Evolutionary conservation across 2,329 filamentous ascomycete species (phyloP).

Genomic region (Coniella lustricola): DNA sequence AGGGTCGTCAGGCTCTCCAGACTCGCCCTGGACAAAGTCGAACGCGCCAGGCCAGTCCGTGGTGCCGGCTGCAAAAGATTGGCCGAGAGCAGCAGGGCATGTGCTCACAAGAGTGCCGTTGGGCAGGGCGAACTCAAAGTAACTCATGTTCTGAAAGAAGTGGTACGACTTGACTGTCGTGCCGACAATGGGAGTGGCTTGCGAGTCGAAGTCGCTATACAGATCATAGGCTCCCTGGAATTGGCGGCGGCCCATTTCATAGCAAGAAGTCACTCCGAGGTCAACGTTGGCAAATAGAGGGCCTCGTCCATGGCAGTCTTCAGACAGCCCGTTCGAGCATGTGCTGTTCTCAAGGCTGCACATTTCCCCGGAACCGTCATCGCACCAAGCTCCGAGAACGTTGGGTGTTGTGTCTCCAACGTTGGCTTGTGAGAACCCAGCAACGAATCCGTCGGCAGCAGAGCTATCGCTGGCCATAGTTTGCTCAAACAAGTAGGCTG

Average conservation of each 20-base stretch:
- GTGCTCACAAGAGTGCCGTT: slow-evolving; percentile 67
- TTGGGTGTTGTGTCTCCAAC: slow-evolving; percentile 89
- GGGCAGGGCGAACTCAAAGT: slow-evolving; percentile 62
- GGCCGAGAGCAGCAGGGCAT: slow-evolving; percentile 79
- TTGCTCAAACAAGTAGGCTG: slow-evolving; percentile 75
- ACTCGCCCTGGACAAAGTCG: slow-evolving; percentile 81
- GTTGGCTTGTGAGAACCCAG: slow-evolving; percentile 85
- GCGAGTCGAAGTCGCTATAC: slow-evolving; percentile 40
- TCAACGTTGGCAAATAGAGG: slow-evolving; percentile 60
- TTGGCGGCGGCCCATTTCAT: slow-evolving; percentile 65
- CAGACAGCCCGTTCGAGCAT: slow-evolving; percentile 59
- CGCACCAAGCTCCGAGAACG: slow-evolving; percentile 75
- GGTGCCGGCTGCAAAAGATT: slow-evolving; percentile 84
- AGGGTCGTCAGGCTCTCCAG: slow-evolving; percentile 64
- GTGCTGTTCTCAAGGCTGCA: slow-evolving; percentile 74
- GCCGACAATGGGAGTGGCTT: slow-evolving; percentile 48
- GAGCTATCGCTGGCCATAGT: slow-evolving; percentile 46
- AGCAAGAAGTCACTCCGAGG: slow-evolving; percentile 67
- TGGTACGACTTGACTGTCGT: slow-evolving; percentile 71
- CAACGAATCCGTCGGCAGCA: slow-evolving; percentile 64
- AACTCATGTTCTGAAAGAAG: slow-evolving; percentile 70
- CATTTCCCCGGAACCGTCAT: slow-evolving; percentile 65
- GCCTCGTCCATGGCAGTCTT: slow-evolving; percentile 64
- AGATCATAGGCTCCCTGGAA: slow-evolving; percentile 50
- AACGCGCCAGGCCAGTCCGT: slow-evolving; percentile 82